Percentiles rank a stretch among this genome's conserved stretches.
phyloP scores from a whole-genome alignment of 441 rosid species.

The Lepidium campestre region DNA sequence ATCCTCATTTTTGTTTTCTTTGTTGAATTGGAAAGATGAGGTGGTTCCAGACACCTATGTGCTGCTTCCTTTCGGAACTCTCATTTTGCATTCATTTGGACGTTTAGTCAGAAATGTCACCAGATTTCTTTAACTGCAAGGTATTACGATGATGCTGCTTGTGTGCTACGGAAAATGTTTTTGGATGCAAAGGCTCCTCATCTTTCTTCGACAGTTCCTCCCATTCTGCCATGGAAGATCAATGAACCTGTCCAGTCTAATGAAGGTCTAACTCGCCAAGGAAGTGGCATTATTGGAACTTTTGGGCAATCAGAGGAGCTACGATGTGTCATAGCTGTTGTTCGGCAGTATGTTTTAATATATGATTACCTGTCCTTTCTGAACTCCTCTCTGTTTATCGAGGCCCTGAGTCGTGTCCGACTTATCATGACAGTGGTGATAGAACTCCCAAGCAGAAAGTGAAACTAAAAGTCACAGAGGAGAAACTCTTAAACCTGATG shows the following conservation, averaged over 20 bases:
- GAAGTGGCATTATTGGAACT: constrained; percentile 95
- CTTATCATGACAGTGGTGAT: constrained; percentile 71
- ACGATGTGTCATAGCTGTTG: constrained; percentile 92
- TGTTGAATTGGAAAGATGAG: constrained; percentile 1
- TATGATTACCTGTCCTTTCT: background rate
- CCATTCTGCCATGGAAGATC: constrained; percentile 90
- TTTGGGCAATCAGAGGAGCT: constrained; percentile 99
- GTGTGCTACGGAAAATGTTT: constrained; percentile 92
- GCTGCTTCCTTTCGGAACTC: background rate
- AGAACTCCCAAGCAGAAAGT: constrained; percentile 99
- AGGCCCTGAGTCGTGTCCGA: constrained; percentile 14
- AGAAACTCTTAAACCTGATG: constrained; percentile 89
- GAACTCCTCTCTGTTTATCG: background rate
- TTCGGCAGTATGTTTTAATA: constrained; percentile 79
- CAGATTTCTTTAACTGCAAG: constrained; percentile 32
- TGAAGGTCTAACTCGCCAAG: constrained; percentile 96
- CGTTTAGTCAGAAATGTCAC: constrained; percentile 13
- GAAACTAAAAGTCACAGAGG: constrained; percentile 98
- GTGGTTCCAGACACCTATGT: background rate
- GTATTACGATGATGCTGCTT: constrained; percentile 98
- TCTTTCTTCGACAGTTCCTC: constrained; percentile 88
- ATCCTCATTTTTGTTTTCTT: background rate
- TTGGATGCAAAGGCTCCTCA: constrained; percentile 99
- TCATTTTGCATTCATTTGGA: background rate
- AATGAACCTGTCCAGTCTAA: constrained; percentile 79